Base-by-base conservation (phyloP, 2,329 filamentous ascomycete species). In the Fonsecaea monophora region DNA sequence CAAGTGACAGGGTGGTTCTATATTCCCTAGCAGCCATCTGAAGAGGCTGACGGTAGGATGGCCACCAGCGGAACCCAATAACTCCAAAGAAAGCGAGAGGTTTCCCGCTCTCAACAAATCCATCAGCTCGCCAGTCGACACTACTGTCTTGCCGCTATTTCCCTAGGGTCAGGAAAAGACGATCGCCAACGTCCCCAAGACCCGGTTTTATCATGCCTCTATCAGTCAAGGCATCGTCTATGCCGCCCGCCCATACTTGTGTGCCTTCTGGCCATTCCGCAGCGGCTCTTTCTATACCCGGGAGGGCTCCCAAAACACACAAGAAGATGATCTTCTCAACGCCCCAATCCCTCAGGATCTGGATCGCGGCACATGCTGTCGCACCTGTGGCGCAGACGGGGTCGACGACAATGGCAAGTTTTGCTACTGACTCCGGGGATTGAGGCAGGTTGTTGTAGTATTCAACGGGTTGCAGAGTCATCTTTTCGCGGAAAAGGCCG, bases 361-460 rank as follows among this genome's bases (percentile, higher is more conserved):
- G 91, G 75, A 98, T 96, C 4, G 94, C 94, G 0, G 94, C 94
- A 35, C 88, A 90, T 66, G 92, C 92, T 2, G 94, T 98, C 1
- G 92, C 92, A 42, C 94, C 94, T 0, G 95, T 98, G 0, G 94
- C 95, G 75, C 98, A 96, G 73, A 98, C 87, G 3, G 94, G 95
- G 76, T 98, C 94, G 56, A 97, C 86, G 62, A 97, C 83, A 75
- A 97, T 91, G 66, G 93, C 93, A 12, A 97, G 83, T 25, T 86
- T 83, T 1, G 82, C 78, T 3, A 35, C 71, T 53, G 48, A 71
- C 62, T 45, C 77, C 72, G 53, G 75, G 68, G 35, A 79, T 69
- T 57, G 76, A 40, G 93, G 93, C 21, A 97, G 89, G 80, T 97
- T 97, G 84, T 97, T 97, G 86, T 97, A 97, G 86, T 97, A 97